These are phyloP conservation scores for Cyclotella choctawhatcheeana DNA, from an alignment of 108 stramenopile genomes.

Conservation along the genomic window DNA sequence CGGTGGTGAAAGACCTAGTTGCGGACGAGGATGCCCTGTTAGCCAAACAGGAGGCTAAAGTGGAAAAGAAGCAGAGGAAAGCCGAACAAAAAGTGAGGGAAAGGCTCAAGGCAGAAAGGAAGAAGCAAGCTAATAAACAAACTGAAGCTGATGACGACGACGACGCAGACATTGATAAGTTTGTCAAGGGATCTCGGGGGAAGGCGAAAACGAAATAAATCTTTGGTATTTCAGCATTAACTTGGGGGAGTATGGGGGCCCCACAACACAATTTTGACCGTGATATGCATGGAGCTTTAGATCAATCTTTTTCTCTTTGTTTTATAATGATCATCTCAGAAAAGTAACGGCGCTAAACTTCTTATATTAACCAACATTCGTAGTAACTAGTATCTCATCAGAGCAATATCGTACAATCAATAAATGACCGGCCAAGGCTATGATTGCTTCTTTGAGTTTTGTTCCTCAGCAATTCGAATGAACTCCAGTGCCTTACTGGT, in stretches of 20 bases:
- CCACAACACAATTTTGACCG: no score
- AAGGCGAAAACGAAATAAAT: slow-evolving; percentile 30
- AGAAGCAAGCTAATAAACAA: slow-evolving; percentile 22
- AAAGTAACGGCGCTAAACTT: no score
- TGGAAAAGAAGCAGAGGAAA: slow-evolving; percentile 47
- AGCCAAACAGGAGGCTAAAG: slow-evolving; percentile 45
- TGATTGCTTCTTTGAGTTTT: slow-evolving; percentile 5
- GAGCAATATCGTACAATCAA: background rate
- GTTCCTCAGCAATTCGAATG: background rate
- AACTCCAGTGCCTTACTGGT: slow-evolving; percentile 28
- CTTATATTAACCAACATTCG: no score
- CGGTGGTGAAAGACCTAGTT: slow-evolving; percentile 44
- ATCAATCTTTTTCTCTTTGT: no score
- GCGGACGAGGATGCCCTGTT: slow-evolving; percentile 47
- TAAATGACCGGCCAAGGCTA: background rate
- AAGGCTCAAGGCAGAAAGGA: slow-evolving; percentile 47
- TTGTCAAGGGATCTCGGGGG: slow-evolving; percentile 44
- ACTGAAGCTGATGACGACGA: slow-evolving; percentile 37
- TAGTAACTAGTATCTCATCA: background rate
- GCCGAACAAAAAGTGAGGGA: slow-evolving; percentile 46
- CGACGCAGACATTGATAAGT: slow-evolving; percentile 35
- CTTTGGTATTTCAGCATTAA: no score
- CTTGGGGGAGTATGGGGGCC: no score
- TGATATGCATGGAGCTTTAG: no score
- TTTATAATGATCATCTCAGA: no score